These are phyloP conservation scores for Puccinellia tenuiflora DNA, from an alignment of 176 grass and related monocot genomes.

Conservation along the genomic window DNA sequence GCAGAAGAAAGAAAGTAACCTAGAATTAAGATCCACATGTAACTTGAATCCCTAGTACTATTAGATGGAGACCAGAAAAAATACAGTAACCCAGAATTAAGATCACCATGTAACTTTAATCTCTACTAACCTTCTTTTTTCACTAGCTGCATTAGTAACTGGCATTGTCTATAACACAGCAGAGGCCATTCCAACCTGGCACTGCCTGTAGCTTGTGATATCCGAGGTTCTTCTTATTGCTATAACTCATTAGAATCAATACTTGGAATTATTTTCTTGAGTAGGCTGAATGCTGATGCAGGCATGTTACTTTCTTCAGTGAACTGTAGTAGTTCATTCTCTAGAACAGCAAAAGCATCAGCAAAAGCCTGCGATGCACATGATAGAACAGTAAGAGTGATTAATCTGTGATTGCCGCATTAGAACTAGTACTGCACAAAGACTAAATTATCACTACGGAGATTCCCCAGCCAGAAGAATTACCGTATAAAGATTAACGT, in stretches of 20 bases:
- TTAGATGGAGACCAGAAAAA: too few relatives aligned
- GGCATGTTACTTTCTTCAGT: conserved; percentile 47
- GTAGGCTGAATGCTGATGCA: conserved; percentile 60
- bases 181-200: conserved; percentile 16
- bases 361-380: conserved; percentile 79
- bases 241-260: conserved; percentile 64
- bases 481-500: not conserved
- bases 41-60: too few relatives aligned
- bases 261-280: conserved; percentile 86
- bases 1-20: not conserved
- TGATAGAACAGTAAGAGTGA: not conserved
- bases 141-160: conserved; percentile 10
- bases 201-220: not conserved
- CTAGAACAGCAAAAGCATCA: conserved; percentile 81
- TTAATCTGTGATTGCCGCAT: not conserved
- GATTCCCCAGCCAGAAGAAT: not conserved
- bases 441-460: not conserved
- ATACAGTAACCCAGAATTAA: not conserved
- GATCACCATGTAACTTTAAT: not conserved
- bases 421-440: not conserved
- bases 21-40: not conserved
- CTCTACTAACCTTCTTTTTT: conserved; percentile 19
- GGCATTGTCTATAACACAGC: not conserved
- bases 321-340: conserved; percentile 72
- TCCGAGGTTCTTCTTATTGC: not conserved